phyloP scores from a whole-genome alignment of 257 asterid genomes.

The Lithospermum erythrorhizon region DNA sequence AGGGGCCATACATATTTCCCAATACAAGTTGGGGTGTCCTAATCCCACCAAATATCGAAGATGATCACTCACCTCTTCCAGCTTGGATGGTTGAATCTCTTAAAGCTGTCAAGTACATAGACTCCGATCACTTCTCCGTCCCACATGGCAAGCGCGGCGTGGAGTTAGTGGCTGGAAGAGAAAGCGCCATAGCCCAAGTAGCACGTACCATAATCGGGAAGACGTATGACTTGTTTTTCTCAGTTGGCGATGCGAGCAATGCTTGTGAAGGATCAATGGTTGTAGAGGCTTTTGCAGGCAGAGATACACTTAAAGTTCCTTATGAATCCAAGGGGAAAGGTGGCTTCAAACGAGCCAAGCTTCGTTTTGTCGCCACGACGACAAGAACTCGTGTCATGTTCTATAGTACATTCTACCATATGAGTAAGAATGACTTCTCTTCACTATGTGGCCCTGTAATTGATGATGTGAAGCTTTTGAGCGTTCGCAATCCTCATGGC shows the following conservation, averaged over 20 bases:
- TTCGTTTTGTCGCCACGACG: conserved; percentile 51
- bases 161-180: conserved; percentile 90
- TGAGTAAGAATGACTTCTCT: conserved; percentile 71
- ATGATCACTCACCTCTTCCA: conserved; percentile 85
- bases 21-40: conserved; percentile 95
- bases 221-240: conserved; percentile 56
- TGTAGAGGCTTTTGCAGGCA: conserved; percentile 86
- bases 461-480: conserved; percentile 64
- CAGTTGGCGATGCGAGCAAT: conserved; percentile 90
- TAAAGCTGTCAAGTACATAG: conserved; percentile 83
- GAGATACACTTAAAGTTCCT: conserved; percentile 59
- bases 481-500: conserved; percentile 47
- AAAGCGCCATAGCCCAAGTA: conserved; percentile 89
- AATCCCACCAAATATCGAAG: conserved; percentile 86
- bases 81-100: conserved; percentile 96
- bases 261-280: conserved; percentile 83
- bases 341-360: conserved; percentile 68
- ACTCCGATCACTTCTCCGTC: conserved; percentile 71
- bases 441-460: conserved; percentile 95
- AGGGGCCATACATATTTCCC: conserved; percentile 84
- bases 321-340: conserved; percentile 87
- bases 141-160: conserved; percentile 71
- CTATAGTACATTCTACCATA: conserved; percentile 81
- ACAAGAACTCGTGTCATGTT: conserved; percentile 66
- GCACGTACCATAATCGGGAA: conserved; percentile 54